These are phyloP conservation scores for Fusarium fujikuroi DNA, from an alignment of 2,329 filamentous ascomycete genomes.

Conservation along the genomic window DNA sequence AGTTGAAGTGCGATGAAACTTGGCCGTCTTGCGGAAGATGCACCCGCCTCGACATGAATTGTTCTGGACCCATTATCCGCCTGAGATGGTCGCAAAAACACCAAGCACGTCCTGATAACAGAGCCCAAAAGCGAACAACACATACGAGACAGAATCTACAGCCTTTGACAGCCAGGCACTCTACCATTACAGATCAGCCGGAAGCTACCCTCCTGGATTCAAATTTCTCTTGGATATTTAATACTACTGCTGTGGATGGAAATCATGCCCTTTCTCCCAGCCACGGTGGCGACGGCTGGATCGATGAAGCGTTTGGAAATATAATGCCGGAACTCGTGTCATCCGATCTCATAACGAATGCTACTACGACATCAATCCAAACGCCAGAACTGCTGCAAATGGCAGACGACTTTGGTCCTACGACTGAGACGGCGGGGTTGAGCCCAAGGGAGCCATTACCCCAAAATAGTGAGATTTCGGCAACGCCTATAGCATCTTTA, in stretches of 20 bases:
- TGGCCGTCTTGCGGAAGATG: not conserved
- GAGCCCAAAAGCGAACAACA: accelerated
- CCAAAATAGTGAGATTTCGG: accelerated
- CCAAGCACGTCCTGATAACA: not conserved
- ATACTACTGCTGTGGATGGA: accelerated
- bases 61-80: not conserved
- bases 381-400: not conserved
- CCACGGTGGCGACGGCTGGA: not conserved
- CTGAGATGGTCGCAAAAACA: not conserved
- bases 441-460: accelerated
- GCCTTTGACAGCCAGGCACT: accelerated
- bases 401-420: accelerated
- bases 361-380: accelerated
- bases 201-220: accelerated
- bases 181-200: accelerated
- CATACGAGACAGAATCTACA: not conserved
- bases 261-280: not conserved
- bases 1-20: not conserved
- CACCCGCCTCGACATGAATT: not conserved
- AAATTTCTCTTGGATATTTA: accelerated
- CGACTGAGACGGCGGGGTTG: accelerated
- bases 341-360: too few relatives aligned
- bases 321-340: not conserved
- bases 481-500: accelerated
- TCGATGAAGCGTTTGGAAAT: not conserved